phyloP scores from a whole-genome alignment of 495 filamentous ascomycete genomes.

The Pyronema omphalodes region DNA sequence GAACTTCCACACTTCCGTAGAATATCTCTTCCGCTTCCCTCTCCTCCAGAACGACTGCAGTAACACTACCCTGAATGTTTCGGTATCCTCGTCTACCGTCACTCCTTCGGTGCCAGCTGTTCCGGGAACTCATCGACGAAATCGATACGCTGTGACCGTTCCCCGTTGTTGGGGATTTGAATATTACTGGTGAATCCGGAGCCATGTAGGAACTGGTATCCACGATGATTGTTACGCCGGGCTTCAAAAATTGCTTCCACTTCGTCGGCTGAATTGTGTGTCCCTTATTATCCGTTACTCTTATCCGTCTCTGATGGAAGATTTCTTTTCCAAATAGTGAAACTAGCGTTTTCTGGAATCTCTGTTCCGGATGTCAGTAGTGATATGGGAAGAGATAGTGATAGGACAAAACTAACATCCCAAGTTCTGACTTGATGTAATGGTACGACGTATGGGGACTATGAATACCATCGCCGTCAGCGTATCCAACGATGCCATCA shows the following conservation, averaged over 20 bases:
- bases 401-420: slow-evolving; percentile 11
- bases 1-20: slow-evolving; percentile 4
- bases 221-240: slow-evolving; percentile 18
- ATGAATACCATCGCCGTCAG: not conserved
- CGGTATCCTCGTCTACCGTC: not conserved
- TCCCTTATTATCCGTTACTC: slow-evolving; percentile 16
- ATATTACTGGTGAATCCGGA: slow-evolving; percentile 10
- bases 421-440: slow-evolving; percentile 18
- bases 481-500: not conserved
- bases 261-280: slow-evolving; percentile 10
- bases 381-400: not conserved
- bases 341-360: slow-evolving; percentile 10
- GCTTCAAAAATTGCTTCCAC: slow-evolving; percentile 15
- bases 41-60: slow-evolving; percentile 2
- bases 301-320: slow-evolving; percentile 4
- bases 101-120: not conserved
- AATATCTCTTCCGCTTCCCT: slow-evolving; percentile 13
- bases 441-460: slow-evolving; percentile 17
- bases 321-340: slow-evolving; percentile 11
- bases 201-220: slow-evolving; percentile 14
- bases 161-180: not conserved
- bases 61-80: not conserved
- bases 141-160: too few species aligned
- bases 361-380: slow-evolving; percentile 1
- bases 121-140: not conserved